A percentile compares a stretch with the other conserved stretches of the same genome.
Conservation (phyloP, 176 grass and related monocot species). For the Phyllostachys edulis region DNA sequence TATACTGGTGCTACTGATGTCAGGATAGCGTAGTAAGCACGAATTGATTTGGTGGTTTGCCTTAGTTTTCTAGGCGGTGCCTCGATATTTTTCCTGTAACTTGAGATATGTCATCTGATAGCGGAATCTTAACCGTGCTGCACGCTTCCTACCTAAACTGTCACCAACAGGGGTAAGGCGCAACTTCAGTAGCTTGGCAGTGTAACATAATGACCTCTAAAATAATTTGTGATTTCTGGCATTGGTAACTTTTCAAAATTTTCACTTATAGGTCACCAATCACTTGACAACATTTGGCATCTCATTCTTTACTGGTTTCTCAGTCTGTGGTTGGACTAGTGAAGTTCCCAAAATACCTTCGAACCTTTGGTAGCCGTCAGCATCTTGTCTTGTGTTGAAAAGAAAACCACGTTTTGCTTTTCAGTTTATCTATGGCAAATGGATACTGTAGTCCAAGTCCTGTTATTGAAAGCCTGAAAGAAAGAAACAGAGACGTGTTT, state of each 20-base stretch:
- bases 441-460: background rate
- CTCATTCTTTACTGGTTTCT: background rate
- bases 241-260: too few species aligned
- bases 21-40: background rate
- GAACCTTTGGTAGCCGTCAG: background rate
- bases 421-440: background rate
- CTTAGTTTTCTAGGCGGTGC: background rate
- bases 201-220: background rate
- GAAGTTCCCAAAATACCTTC: background rate
- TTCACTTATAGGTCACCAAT: background rate
- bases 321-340: background rate
- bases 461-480: background rate
- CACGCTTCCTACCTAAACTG: conserved; percentile 12
- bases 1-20: conserved; percentile 2
- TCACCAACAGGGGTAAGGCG: background rate
- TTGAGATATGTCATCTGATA: background rate
- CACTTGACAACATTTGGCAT: background rate
- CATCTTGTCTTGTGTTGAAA: background rate
- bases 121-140: background rate
- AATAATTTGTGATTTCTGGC: background rate
- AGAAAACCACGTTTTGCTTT: background rate
- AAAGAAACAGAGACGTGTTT: background rate
- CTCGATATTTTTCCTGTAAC: background rate
- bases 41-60: background rate
- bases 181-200: background rate